These are phyloP conservation scores for Chlamydomonas sp. DNA, from an alignment of 139 green algal species.

Conservation along the genomic window DNA sequence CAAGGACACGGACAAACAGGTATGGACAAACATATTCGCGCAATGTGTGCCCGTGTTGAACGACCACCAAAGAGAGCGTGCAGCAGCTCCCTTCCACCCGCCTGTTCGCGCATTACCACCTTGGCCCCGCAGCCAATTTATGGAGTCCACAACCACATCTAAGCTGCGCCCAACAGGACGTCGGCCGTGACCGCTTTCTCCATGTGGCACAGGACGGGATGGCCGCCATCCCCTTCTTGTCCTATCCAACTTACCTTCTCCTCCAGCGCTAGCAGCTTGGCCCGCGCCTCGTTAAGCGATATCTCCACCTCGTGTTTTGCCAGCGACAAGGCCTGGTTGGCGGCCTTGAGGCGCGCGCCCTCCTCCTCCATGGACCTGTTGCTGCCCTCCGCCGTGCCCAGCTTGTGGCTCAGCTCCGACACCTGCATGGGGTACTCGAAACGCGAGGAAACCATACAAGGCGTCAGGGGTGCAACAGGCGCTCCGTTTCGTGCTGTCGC, in stretches of 20 bases:
- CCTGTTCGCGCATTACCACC: no score
- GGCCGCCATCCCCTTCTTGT: no score
- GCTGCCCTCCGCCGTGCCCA: constrained; percentile 71
- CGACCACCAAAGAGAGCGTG: neutral
- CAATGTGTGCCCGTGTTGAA: neutral
- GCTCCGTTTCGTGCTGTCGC: no score
- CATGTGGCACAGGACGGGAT: no score
- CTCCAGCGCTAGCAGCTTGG: constrained; percentile 64
- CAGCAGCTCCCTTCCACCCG: no score
- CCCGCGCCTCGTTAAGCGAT: constrained; percentile 59
- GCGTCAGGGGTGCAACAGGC: no score
- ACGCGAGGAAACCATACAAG: no score
- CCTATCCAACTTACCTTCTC: constrained; percentile 68
- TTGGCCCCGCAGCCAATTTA: no score
- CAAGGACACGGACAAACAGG: neutral
- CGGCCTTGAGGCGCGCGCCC: constrained; percentile 47
- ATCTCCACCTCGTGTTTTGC: constrained; percentile 70
- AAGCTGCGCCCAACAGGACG: no score
- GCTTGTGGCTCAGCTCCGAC: constrained; percentile 77
- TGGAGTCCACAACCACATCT: no score
- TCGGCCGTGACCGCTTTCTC: no score
- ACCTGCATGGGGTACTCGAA: constrained; percentile 34
- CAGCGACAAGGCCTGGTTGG: constrained; percentile 41
- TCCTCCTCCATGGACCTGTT: constrained; percentile 69
- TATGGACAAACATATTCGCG: neutral